Percentiles rank a stretch among this genome's conserved stretches.
Evolutionary conservation across 805 yeast species (phyloP).

Genomic region (Metschnikowia rubicola): DNA sequence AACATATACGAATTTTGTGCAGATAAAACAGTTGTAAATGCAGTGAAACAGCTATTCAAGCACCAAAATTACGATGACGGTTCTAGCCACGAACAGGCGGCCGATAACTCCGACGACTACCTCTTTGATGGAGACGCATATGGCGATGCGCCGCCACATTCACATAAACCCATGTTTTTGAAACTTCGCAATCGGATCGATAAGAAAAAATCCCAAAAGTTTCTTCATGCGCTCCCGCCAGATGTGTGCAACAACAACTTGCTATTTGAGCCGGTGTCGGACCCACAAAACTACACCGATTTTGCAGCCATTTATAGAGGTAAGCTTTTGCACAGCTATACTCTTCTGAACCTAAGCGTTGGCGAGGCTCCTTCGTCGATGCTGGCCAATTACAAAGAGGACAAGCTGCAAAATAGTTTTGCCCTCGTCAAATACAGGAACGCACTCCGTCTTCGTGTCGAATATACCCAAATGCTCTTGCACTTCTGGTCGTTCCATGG

Average conservation of each 20-base stretch:
- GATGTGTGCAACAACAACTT: constrained; percentile 27
- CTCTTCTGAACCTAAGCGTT: constrained; percentile 28
- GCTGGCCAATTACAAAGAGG: constrained; percentile 26
- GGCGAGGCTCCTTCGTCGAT: constrained; percentile 38
- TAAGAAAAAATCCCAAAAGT: constrained; percentile 13
- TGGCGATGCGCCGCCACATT: constrained; percentile 20
- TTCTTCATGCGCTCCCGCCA: constrained; percentile 18
- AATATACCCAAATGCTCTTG: constrained; percentile 34
- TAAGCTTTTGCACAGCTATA: constrained; percentile 23
- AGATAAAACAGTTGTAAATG: constrained; percentile 19
- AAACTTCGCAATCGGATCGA: constrained; percentile 21
- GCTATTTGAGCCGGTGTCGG: constrained; percentile 37
- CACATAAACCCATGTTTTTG: constrained; percentile 10
- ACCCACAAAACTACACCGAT: constrained; percentile 11
- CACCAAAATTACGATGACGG: constrained; percentile 25
- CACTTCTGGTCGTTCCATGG: constrained; percentile 42
- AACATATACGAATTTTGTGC: constrained; percentile 27
- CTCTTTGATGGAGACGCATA: constrained; percentile 30
- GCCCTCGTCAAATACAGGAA: constrained; percentile 27
- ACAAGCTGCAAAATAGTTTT: constrained; percentile 8
- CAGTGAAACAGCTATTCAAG: constrained; percentile 31
- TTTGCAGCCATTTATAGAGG: constrained; percentile 25
- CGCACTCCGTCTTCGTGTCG: constrained; percentile 36
- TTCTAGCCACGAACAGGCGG: not conserved
- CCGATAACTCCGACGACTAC: constrained; percentile 17